phyloP scores from a whole-genome alignment of 1,284 basidiomycete species.

The Cutaneotrichosporon cutaneum region DNA sequence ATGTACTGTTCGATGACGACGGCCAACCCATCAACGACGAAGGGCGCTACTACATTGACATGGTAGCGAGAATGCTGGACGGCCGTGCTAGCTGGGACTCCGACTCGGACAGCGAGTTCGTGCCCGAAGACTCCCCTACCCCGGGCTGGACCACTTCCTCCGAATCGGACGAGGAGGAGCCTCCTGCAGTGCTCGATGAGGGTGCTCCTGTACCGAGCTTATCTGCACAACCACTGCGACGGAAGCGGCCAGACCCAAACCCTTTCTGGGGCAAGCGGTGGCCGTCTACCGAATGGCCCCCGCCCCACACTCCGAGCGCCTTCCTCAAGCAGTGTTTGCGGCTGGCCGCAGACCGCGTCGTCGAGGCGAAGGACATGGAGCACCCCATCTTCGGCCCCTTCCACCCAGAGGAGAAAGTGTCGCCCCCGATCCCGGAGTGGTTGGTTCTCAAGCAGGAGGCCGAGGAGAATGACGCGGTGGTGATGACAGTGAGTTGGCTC shows the following conservation, averaged over 20 bases:
- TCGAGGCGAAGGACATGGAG: background rate
- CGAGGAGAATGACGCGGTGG: background rate
- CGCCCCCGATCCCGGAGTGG: background rate
- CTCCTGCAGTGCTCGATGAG: background rate
- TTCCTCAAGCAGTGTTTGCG: background rate
- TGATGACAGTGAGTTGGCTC: background rate
- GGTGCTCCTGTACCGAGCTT: background rate
- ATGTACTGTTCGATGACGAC: background rate
- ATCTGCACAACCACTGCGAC: background rate
- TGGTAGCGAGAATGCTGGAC: background rate
- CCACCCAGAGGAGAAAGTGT: background rate
- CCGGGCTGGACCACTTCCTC: background rate
- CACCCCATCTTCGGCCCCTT: background rate
- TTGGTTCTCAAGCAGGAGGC: background rate
- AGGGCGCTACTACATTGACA: background rate
- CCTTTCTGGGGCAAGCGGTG: background rate
- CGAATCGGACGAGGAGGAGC: background rate
- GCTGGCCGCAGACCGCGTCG: background rate
- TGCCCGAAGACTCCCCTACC: background rate
- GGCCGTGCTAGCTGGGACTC: background rate
- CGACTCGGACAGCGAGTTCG: background rate
- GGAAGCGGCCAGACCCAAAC: background rate
- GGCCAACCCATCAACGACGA: background rate
- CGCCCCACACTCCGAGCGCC: background rate
- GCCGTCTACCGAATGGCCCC: background rate